Evolutionary conservation across 2,329 filamentous ascomycete species (phyloP).

Genomic region (Aureobasidium leucospermi): DNA sequence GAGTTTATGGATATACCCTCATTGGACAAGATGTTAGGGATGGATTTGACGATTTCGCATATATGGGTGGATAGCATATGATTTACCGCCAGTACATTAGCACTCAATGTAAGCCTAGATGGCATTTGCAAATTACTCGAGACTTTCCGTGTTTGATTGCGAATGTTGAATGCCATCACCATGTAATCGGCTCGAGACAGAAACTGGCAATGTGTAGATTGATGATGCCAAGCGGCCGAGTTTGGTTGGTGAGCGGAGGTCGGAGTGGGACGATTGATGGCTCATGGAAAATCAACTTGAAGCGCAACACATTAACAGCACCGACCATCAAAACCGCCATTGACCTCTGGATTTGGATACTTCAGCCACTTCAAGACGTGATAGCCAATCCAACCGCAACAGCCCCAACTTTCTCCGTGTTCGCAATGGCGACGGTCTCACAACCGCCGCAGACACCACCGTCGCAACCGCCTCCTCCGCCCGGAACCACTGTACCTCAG

Average conservation of each 20-base stretch:
- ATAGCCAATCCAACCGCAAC: background rate
- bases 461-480: background rate
- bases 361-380: background rate
- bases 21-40: background rate
- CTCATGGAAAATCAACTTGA: conserved; percentile 1
- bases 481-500: background rate
- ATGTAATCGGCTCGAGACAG: background rate
- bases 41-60: background rate
- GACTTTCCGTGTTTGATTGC: background rate
- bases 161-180: background rate
- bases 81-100: background rate
- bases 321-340: background rate
- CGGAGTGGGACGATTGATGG: background rate
- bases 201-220: background rate
- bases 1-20: conserved; percentile 14
- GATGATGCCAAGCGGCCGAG: background rate
- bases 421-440: conserved; percentile 10
- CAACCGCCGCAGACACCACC: conserved; percentile 10
- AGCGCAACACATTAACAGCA: background rate
- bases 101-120: background rate
- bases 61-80: background rate
- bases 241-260: background rate
- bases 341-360: background rate
- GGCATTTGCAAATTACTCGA: background rate
- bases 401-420: background rate